Evolutionary conservation across 139 green algal species (phyloP), one percentile per base, ranked within the genome.

Genomic region (Dunaliella primolecta): DNA sequence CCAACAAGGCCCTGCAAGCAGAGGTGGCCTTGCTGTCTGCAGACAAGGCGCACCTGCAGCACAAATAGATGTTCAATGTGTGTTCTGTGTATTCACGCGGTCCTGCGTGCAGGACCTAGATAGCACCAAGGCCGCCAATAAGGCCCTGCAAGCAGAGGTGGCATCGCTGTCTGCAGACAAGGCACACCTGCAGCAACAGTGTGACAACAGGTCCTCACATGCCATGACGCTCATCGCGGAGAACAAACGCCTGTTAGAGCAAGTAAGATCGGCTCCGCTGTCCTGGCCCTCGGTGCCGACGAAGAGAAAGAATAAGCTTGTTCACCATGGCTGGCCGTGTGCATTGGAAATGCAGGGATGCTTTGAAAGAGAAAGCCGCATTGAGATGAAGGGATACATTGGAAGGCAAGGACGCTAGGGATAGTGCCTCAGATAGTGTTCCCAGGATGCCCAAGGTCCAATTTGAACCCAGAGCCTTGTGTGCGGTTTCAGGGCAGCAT

Each of bases 181-280:
- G 83, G 7, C 76, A 7, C 37, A 82, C 35, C 83, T 91, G 77
- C 82, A 89, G 83, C 38, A 78, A 38, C 88, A 91, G 85, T 83
- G 85, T 57, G 85, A 89, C 38, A 87, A 72, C 81, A 80, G 88
- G 30, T 89, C 88, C 35, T 81, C 87, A 31, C 88, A 91, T 75
- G 88, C 84, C 80, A 91, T 91, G 88, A 91, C 88, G 21, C 83
- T 91, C 23, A 91, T 91, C n/a, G 81, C 82, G 0, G 88, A 91
- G 31, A 91, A 91, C 88, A 91, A 89, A 81, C 74, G 88, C 64
- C 80, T 91, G 29, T 37, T 88, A 27, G 88, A 89, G 72, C 88
- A 91, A 85, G 88, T 86, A n/a, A 0, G 75, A 11, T 15, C 31
- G 15, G 76, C 30, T 38, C 32, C 21, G 20, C 3, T 27, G 32